Evolutionary conservation across 202 grass and related monocot species (phyloP), one percentile per base, ranked within the genome.

Genomic region (Cymbopogon flexuosus): DNA sequence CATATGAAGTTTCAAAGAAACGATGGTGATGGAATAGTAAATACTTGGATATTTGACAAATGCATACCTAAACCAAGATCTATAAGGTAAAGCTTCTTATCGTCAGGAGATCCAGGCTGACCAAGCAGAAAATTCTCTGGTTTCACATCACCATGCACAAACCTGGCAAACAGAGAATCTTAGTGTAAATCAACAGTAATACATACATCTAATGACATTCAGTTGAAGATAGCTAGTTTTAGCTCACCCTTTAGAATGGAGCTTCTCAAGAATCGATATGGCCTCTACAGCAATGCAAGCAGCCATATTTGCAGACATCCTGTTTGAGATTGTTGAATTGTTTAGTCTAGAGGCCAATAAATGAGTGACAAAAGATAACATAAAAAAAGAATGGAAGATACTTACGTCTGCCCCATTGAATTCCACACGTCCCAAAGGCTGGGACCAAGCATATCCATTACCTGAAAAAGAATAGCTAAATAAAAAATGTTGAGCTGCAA

Each of bases 91-190:
- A 99, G 92, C 49, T 98, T 98, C 84, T 98, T 98, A 51, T 98
- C 95, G 0, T 98, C 92, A 83, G 92, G 67, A 47, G 95, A 88
- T 76, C 90, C 88, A 61, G 95, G 92, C 65, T 95, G 95, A 71
- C 95, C 95, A 70, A 98, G 92, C 68, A 98, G 78, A 89, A 98
- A 98, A 65, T 98, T 98, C 73, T 98, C 95, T 1, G 95, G 95
- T 47, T 99, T 99, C 62, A 99, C 90, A 91, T 99, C 96, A 86
- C 96, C 96, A 93, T 99, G 96, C 70, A 99, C 92, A 95, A 95
- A 99, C 37, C 96, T 99, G 62, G 84, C 18, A 87, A 60, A 77
- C 46, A 67, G 30, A 75, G 18, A 11, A 22, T 66, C n/a, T 45
- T 77, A 59, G 71, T 21, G 6, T 39, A 78, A 66, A 87, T 78